Evolutionary conservation across 176 grass and related monocot species (phyloP), one percentile per base, ranked within the genome.

Genomic region (Poa annua): DNA sequence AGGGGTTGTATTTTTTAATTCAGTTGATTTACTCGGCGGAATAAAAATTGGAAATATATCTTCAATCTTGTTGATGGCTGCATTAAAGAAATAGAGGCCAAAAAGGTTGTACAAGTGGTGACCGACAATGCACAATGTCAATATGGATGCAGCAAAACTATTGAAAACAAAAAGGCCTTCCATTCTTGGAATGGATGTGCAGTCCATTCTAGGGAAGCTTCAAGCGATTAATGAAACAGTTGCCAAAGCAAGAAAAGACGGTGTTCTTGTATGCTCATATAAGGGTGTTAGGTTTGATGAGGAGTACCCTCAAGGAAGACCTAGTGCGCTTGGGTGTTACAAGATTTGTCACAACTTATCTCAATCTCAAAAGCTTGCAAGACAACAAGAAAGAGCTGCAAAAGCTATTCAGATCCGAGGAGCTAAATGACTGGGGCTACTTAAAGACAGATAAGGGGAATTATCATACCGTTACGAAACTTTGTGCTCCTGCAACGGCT

Each of bases 121-220:
- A 42, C 77, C 7, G 26, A 80, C 14, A 44, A 25, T 41, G 56
- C 57, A n/a, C 44, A 32, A 15, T 24, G 39, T 35, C 5, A 80
- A 80, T 39, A 38, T 39, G 13, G 38, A 11, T 15, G 17, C 47
- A 48, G 57, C n/a, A 19, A 42, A 5, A 15, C 22, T 62, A 3
- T 47, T 80, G 13, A 66, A 2, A 48, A 19, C 22, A 80, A 80
- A 80, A 10, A 25, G 29, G 44, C 34, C 34, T 4, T 3, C 39
- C 7, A 80, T 13, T 80, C 22, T 45, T 80, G 77, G 77, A 80
- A 59, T 13, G 54, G 45, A 4, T 80, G 77, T 62, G 33, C 34
- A 24, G 36, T 57, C 12, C 77, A 66, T 24, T 48, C 20, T 29
- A 47, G 34, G 35, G 4, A 39, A 54, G 33, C 71, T 53, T 75